Base-by-base conservation (phyloP, 306 rosid genomes). In the Acacia confusa region DNA sequence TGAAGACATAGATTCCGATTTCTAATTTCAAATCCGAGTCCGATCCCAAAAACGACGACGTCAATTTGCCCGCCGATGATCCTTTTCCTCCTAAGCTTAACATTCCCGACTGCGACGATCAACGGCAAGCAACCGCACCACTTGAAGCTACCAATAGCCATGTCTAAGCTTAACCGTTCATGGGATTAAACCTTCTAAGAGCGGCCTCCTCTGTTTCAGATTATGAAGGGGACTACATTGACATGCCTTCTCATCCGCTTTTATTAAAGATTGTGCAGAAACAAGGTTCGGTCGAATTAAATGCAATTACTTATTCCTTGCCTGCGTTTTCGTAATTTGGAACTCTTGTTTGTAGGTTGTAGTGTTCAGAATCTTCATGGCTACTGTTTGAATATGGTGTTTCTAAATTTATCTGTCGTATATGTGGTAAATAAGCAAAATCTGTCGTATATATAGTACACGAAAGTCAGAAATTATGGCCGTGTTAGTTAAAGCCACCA, bases 111-210 rank as follows among this genome's bases (percentile, higher is more conserved):
- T 34, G 36, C 7, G 72, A 64, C 53, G 82, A 30, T 50, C 83
- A 30, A 43, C 81, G 76, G 7, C 80, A 41, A 17, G 86, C 36
- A 69, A 72, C 78, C 65, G 14, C 77, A 71, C 2, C 85, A 50
- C 24, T 83, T 40, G 84, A 86, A 79, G 70, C 85, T 48, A 81
- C 88, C 41, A 86, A 72, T 61, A 80, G 83, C 83, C 90, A 90
- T 76, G 85, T 83, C 60, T 84, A 60, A 19, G 8, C 88, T 68
- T 92, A 90, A 78, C 94, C 92, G 2, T 93, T 93, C 86, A 93
- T 93, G 97, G 97, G 97, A 69, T 63, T 93, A 75, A 93, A 93
- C 85, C 91, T 91, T 72, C 92, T n/a, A n/a, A n/a, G n/a, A 38
- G 90, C 78, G 41, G 85, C 94, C 65, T 93, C 97, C n/a, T 81